Conservation (phyloP, 1,284 basidiomycete genomes). For the Exsudoporus floridanus region DNA sequence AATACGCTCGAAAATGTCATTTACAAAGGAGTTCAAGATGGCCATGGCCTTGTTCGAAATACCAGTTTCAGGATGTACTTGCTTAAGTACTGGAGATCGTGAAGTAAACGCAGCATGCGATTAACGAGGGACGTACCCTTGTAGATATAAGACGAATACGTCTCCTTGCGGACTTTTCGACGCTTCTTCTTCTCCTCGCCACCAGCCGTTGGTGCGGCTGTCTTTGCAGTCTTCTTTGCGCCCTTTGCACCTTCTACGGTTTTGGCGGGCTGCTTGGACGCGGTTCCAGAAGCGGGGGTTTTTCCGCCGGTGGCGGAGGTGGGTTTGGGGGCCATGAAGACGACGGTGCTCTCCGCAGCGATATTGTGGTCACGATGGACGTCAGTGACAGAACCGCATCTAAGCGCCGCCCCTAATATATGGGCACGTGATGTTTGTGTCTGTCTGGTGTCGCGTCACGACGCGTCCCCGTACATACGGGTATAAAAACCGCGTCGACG, state of each 20-base stretch:
- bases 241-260: conserved; percentile 69
- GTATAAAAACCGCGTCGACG: conserved; percentile 39
- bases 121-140: conserved; percentile 54
- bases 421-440: conserved; percentile 40
- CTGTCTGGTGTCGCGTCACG: conserved; percentile 39
- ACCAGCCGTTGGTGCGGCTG: conserved; percentile 54
- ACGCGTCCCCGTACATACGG: conserved; percentile 41
- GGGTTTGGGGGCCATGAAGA: conserved; percentile 72
- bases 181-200: conserved; percentile 88
- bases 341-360: not conserved
- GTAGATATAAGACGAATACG: conserved; percentile 94
- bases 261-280: conserved; percentile 78
- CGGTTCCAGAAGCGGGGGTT: conserved; percentile 73
- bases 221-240: conserved; percentile 82
- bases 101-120: not conserved
- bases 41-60: conserved; percentile 82
- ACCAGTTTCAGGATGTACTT: conserved; percentile 80
- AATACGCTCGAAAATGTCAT: conserved; percentile 77
- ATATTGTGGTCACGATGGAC: conserved; percentile 19
- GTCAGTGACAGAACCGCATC: conserved; percentile 19
- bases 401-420: conserved; percentile 40
- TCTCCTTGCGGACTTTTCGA: conserved; percentile 81
- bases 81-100: conserved; percentile 51
- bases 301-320: conserved; percentile 76
- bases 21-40: conserved; percentile 75